phyloP scores from a whole-genome alignment of 2,329 filamentous ascomycete species.

The Camillea tinctor region DNA sequence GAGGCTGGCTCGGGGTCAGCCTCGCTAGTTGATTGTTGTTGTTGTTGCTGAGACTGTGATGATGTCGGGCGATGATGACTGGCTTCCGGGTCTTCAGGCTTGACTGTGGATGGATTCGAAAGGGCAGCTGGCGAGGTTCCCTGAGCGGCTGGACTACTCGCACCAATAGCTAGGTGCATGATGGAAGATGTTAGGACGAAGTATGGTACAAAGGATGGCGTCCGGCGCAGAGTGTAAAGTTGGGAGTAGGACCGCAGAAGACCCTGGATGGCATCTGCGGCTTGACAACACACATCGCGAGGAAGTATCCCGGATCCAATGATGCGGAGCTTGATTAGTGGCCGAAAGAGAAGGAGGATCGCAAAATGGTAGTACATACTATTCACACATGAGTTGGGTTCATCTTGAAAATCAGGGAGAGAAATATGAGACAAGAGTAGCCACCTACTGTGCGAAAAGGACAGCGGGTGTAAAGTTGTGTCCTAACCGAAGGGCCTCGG shows the following conservation, averaged over 20 bases:
- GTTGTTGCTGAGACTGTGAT: constrained; percentile 11
- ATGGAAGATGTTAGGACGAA: constrained; percentile 62
- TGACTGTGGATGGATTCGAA: constrained; percentile 22
- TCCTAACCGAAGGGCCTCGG: constrained; percentile 60
- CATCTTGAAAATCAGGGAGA: background rate
- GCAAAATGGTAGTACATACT: constrained; percentile 72
- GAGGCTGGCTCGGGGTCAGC: constrained; percentile 11
- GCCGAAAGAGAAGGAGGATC: constrained; percentile 71
- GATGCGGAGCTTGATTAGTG: constrained; percentile 64
- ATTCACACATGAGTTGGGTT: background rate
- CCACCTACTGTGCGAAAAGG: constrained; percentile 68
- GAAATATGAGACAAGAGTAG: background rate
- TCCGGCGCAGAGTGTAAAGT: constrained; percentile 57
- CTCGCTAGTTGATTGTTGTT: background rate
- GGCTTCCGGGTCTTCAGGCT: constrained; percentile 15
- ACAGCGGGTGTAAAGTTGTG: constrained; percentile 73
- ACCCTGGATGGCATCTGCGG: constrained; percentile 58
- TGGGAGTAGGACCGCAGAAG: constrained; percentile 57
- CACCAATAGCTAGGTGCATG: constrained; percentile 57
- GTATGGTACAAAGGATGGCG: constrained; percentile 60
- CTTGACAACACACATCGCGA: constrained; percentile 63
- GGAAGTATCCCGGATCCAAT: constrained; percentile 63
- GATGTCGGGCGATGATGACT: constrained; percentile 7
- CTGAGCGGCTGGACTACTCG: constrained; percentile 29
- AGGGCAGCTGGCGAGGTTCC: constrained; percentile 18